Conservation (phyloP, 306 rosid genomes). For the Vigna trinervia region DNA sequence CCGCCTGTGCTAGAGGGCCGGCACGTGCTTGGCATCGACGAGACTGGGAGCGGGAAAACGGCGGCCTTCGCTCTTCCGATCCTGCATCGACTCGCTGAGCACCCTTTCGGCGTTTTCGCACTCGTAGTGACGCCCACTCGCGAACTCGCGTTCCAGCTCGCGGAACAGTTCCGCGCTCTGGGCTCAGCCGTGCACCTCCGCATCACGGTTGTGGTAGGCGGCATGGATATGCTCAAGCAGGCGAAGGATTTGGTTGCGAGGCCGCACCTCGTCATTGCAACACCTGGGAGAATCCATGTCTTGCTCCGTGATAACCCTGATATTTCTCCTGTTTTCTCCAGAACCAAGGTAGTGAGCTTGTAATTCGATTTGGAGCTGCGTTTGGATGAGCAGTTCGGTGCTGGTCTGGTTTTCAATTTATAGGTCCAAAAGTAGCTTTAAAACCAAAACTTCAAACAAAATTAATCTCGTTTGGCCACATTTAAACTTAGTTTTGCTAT, state of each 20-base stretch:
- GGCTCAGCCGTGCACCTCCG: conserved; percentile 74
- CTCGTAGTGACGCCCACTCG: conserved; percentile 85
- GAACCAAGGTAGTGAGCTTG: conserved; percentile 64
- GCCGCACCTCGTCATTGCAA: conserved; percentile 86
- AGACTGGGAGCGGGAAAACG: conserved; percentile 89
- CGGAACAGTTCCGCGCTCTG: conserved; percentile 79
- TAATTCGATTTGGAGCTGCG: not conserved
- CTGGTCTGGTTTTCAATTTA: no score
- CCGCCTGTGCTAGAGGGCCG: conserved; percentile 73
- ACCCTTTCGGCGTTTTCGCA: conserved; percentile 78
- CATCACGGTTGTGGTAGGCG: conserved; percentile 79
- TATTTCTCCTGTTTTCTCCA: conserved; percentile 66
- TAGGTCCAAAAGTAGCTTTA: no score
- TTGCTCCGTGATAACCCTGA: conserved; percentile 76
- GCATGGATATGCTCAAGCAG: conserved; percentile 79
- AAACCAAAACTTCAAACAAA: no score
- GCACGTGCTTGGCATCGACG: conserved; percentile 83
- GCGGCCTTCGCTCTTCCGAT: conserved; percentile 95
- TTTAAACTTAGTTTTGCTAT: no score
- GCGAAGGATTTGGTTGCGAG: conserved; percentile 61
- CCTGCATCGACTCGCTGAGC: conserved; percentile 71
- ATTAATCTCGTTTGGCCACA: no score
- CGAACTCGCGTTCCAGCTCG: conserved; percentile 82
- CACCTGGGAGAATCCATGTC: conserved; percentile 80
- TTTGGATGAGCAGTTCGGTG: not conserved